Evolutionary conservation across 1,284 basidiomycete species (phyloP).

Genomic region (Apiotrichum sp.): DNA sequence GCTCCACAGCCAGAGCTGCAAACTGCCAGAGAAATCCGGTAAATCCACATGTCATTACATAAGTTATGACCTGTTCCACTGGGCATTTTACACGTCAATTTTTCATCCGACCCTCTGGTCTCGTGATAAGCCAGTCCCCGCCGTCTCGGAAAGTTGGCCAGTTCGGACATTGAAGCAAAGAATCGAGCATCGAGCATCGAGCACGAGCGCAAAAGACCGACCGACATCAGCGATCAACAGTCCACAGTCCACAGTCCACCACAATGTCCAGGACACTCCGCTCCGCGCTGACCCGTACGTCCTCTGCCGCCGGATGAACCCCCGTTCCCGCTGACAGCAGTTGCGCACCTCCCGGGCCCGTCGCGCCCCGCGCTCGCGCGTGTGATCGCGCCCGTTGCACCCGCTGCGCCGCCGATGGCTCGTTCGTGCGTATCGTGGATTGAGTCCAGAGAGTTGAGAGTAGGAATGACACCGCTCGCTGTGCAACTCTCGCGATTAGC

Average conservation of each 20-base stretch:
- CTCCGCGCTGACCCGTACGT: slow-evolving; percentile 15
- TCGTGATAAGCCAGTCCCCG: neutral
- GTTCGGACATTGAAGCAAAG: neutral
- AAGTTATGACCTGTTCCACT: no score
- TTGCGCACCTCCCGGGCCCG: slow-evolving; percentile 15
- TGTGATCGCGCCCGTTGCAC: neutral
- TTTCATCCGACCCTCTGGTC: neutral
- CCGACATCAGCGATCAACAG: neutral
- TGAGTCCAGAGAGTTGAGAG: no score
- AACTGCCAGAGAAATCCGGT: no score
- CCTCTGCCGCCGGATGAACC: no score
- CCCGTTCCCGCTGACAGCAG: slow-evolving; percentile 1
- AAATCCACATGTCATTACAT: no score
- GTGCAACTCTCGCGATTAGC: no score
- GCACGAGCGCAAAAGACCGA: neutral
- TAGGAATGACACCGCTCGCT: no score
- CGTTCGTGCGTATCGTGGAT: slow-evolving; percentile 2
- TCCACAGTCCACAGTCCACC: neutral
- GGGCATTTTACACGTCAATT: no score
- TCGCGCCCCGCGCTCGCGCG: slow-evolving; percentile 6
- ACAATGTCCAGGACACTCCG: slow-evolving; percentile 21
- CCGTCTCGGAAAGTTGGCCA: neutral
- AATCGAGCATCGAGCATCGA: neutral
- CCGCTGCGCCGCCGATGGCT: neutral
- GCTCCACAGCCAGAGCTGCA: no score